A percentile compares a stretch with the other conserved stretches of the same genome.
phyloP scores from a whole-genome alignment of 1,284 basidiomycete species.

The Pseudozyma sp. region DNA sequence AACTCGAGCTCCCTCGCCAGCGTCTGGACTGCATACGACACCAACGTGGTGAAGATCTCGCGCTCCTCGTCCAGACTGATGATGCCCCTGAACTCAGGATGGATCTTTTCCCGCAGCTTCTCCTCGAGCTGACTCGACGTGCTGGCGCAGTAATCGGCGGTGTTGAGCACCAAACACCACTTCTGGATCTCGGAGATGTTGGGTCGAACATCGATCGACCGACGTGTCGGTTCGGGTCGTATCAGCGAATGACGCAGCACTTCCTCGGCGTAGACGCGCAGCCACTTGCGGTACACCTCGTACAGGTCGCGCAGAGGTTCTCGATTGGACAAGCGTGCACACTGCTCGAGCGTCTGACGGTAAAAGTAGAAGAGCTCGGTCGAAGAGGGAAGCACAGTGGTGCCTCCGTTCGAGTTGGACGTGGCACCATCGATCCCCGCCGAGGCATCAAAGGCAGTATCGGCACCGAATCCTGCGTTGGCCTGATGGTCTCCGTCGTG shows the following conservation, averaged over 20 bases:
- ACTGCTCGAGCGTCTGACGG: conserved; percentile 92
- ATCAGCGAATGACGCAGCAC: conserved; percentile 78
- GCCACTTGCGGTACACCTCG: conserved; percentile 84
- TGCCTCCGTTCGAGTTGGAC: conserved; percentile 72
- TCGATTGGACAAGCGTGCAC: conserved; percentile 74
- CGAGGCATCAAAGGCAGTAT: conserved; percentile 73
- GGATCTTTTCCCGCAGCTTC: conserved; percentile 84
- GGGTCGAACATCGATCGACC: conserved; percentile 54
- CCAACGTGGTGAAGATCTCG: conserved; percentile 76
- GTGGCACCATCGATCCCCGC: conserved; percentile 71
- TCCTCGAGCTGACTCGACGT: conserved; percentile 94
- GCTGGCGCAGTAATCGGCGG: conserved; percentile 94
- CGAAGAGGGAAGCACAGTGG: conserved; percentile 85
- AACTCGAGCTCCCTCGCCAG: conserved; percentile 56
- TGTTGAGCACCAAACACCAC: conserved; percentile 83
- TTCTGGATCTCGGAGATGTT: conserved; percentile 55
- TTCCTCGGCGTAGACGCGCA: conserved; percentile 88
- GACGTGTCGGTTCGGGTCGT: conserved; percentile 71
- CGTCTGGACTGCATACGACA: conserved; percentile 54
- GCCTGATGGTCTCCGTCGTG: conserved; percentile 29
- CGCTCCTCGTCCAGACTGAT: conserved; percentile 86
- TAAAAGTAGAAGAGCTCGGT: conserved; percentile 98
- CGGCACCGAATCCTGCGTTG: conserved; percentile 62
- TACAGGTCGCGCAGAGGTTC: conserved; percentile 62
- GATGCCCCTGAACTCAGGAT: conserved; percentile 78